Evolutionary conservation across 1,284 basidiomycete species (phyloP), one percentile per base, ranked within the genome.

Genomic region (Earliella scabrosa): DNA sequence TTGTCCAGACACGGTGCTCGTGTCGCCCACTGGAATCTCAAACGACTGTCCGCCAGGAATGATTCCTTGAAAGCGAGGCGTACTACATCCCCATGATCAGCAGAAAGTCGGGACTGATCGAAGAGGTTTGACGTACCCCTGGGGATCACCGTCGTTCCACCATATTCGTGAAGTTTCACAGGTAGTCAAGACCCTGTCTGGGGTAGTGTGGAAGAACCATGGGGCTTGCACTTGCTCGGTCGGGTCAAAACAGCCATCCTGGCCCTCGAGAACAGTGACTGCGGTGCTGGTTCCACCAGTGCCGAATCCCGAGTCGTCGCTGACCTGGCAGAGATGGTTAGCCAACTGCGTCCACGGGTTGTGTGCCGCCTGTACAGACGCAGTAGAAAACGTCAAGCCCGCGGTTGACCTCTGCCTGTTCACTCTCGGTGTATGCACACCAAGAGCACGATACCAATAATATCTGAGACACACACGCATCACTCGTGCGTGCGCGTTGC

Each of bases 41-140:
- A 92, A 92, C 0, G 89, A 88, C 48, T 89, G 73, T 16, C 90
- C 90, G 2, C 89, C 90, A 1, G 90, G 91, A 31, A 93, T 92
- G 39, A 92, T 75, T 9, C 88, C 90, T 38, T 84, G 75, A 68
- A 92, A 88, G 29, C 71, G 78, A 3, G 83, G 78, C 2, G 68
- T 79, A 10, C 87, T 87, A 55, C 36, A 49, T 20, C 14, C 20
- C n/a, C 23, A 34, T 4, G 6, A 14, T 53, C 10, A 43, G 49
- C 11, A 24, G n/a, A 14, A 14, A 24, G 8, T 38, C 23, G 16
- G 23, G 11, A 40, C 13, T n/a, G 16, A 45, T 34, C 26, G 46
- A 34, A n/a, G 16, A 43, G 23, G 11, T 8, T 16, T 38, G 11
- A 65, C 77, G 46, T 66, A 88, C 88, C 87, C 86, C 70, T 82